Base-by-base conservation (phyloP, 768 basidiomycete species). In the Fistulinella prunicolor region DNA sequence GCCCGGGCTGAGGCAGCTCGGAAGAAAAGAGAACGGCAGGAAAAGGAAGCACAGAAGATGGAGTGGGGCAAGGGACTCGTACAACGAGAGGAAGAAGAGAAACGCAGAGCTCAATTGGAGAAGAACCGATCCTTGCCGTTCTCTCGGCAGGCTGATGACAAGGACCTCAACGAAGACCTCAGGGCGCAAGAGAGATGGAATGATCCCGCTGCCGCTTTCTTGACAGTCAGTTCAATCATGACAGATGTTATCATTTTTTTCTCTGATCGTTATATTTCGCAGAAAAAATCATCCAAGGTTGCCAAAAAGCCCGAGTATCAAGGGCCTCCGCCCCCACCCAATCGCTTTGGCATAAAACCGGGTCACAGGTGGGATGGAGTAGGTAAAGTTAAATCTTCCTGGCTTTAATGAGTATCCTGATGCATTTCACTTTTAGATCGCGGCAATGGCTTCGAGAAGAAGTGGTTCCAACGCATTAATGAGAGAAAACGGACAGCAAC, bases 351-450 rank as follows among this genome's bases (percentile, higher is more conserved):
- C 20, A 97, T 99, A 54, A 86, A 80, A 54, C 96, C 96, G 21
- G 96, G 96, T 1, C 92, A 94, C 65, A 77, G 95, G 62, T 99
- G 96, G 96, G 96, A 99, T 65, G 96, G 96, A 23, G 96, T 98
- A 54, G 94, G 94, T 92, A 53, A 55, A 79, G 74, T 45, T 42
- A 32, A 38, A 9, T 35, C 12, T 10, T 42, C 5, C 14, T 46
- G 12, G 13, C 4, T 5, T 28, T 44, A 20, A 58, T 14, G 14
- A 44, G 22, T 4, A n/a, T 24, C 3, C 51, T 54, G 29, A 57
- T 28, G n/a, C 14, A 3, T 12, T 38, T 46, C 44, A 14, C 56
- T 32, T 32, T 32, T 14, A 94, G 94, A 97, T 64, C 80, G 94
- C 46, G 81, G 90, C 4, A 97, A 86, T 53, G 96, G 95, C 4